phyloP scores from a whole-genome alignment of 768 basidiomycete species.

The Lentinula sp. region DNA sequence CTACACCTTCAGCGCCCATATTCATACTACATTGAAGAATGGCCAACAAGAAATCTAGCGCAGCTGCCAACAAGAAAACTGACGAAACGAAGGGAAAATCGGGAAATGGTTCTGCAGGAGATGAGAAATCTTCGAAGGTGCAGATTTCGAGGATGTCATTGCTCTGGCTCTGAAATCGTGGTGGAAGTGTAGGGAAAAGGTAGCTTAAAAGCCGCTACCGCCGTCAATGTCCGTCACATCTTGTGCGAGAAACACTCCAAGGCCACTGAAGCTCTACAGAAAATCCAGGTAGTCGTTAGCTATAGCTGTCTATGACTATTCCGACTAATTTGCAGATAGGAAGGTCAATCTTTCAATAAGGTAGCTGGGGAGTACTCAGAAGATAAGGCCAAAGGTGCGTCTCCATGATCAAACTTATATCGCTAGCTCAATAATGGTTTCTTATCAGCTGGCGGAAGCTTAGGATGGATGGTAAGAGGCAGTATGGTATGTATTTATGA shows the following conservation, averaged over 20 bases:
- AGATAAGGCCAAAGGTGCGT: slow-evolving; percentile 79
- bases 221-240: slow-evolving; percentile 83
- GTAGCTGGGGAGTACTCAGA: slow-evolving; percentile 88
- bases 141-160: not conserved
- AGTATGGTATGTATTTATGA: slow-evolving; percentile 61
- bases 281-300: slow-evolving; percentile 57
- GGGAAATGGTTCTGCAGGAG: slow-evolving; percentile 24
- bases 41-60: slow-evolving; percentile 6
- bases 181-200: slow-evolving; percentile 17
- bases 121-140: slow-evolving; percentile 37
- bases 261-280: slow-evolving; percentile 70
- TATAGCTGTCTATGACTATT: not conserved
- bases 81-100: slow-evolving; percentile 37
- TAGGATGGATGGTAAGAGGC: slow-evolving; percentile 84
- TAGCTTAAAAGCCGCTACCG: slow-evolving; percentile 68
- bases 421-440: not conserved
- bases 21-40: not conserved
- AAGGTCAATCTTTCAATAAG: slow-evolving; percentile 80
- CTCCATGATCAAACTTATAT: not conserved
- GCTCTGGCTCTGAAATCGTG: not conserved
- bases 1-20: too few species aligned
- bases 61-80: slow-evolving; percentile 21
- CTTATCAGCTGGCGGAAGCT: slow-evolving; percentile 66
- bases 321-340: slow-evolving; percentile 25
- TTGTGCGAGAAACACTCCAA: slow-evolving; percentile 85